Conservation (phyloP, 2,329 filamentous ascomycete genomes). For the Polychaeton citri region DNA sequence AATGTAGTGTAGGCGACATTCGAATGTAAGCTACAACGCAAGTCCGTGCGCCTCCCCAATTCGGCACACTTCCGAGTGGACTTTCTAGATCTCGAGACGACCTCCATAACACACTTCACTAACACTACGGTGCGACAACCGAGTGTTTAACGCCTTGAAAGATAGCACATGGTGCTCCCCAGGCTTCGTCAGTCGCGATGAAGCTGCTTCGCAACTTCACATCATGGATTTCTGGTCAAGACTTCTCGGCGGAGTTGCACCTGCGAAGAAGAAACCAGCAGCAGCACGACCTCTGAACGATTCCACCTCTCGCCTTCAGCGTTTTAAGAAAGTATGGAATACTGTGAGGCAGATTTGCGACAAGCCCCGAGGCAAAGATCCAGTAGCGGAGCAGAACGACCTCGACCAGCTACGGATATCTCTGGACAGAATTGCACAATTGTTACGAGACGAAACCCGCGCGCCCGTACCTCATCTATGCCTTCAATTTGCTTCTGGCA, state of each 20-base stretch:
- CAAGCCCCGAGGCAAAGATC: conserved; percentile 35
- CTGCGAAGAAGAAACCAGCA: conserved; percentile 35
- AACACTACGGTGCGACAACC: too few species aligned
- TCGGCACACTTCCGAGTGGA: too few species aligned
- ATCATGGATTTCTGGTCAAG: conserved; percentile 36
- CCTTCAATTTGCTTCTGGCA: conserved; percentile 70
- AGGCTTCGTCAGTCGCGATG: too few species aligned
- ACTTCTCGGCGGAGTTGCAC: conserved; percentile 44
- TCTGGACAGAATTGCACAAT: conserved; percentile 45
- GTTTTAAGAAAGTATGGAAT: conserved; percentile 49
- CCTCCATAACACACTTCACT: too few species aligned
- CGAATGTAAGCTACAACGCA: too few species aligned
- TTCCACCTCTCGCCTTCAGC: conserved; percentile 45
- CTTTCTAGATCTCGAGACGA: too few species aligned
- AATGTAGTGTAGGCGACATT: too few species aligned
- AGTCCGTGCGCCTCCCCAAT: too few species aligned
- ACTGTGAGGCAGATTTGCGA: conserved; percentile 50
- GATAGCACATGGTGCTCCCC: too few species aligned
- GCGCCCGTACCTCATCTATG: conserved; percentile 83
- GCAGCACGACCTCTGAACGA: conserved; percentile 30
- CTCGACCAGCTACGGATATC: conserved; percentile 37
- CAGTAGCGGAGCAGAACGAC: conserved; percentile 23
- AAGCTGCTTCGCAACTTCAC: too few species aligned
- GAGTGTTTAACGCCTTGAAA: too few species aligned
- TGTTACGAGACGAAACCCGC: conserved; percentile 80